Conservation (phyloP, 768 basidiomycete genomes). For the Brasilioporus rufonigricans region DNA sequence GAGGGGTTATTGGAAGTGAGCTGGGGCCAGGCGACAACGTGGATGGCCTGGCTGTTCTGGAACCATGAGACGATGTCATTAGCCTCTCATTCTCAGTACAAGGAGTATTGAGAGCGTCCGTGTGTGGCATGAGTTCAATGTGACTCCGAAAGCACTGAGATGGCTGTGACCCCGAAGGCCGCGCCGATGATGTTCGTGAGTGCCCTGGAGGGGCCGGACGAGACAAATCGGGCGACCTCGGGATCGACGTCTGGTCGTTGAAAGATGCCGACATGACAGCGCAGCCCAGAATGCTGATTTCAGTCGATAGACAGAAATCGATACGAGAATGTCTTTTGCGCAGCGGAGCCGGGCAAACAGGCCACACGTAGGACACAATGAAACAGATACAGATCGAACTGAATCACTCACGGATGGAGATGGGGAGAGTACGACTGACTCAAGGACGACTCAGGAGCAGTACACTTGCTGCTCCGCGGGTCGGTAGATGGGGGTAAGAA, state of each 20-base stretch:
- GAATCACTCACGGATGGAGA: constrained; percentile 28
- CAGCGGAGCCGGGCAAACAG: constrained; percentile 19
- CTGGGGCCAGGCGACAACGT: constrained; percentile 45
- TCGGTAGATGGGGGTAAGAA: constrained; percentile 17
- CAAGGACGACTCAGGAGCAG: constrained; percentile 21
- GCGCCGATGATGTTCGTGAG: constrained; percentile 33
- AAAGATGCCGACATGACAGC: constrained; percentile 14
- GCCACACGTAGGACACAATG: constrained; percentile 32
- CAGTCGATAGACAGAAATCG: constrained; percentile 32
- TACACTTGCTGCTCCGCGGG: constrained; percentile 16
- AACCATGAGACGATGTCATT: constrained; percentile 37
- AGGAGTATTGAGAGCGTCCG: constrained; percentile 25
- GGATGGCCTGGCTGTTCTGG: constrained; percentile 53
- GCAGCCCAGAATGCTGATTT: constrained; percentile 22
- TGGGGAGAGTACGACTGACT: constrained; percentile 19
- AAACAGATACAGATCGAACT: constrained; percentile 25
- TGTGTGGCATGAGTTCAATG: constrained; percentile 14
- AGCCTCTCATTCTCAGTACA: constrained; percentile 46
- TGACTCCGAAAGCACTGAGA: constrained; percentile 26
- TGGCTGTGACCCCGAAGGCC: constrained; percentile 16
- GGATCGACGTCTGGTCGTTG: constrained; percentile 17
- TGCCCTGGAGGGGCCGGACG: constrained; percentile 28
- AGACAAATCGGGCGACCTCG: constrained; percentile 33
- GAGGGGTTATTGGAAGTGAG: constrained; percentile 23
- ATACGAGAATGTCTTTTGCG: constrained; percentile 12